Base-by-base conservation (phyloP, 768 basidiomycete genomes). In the Suillus sp. region DNA sequence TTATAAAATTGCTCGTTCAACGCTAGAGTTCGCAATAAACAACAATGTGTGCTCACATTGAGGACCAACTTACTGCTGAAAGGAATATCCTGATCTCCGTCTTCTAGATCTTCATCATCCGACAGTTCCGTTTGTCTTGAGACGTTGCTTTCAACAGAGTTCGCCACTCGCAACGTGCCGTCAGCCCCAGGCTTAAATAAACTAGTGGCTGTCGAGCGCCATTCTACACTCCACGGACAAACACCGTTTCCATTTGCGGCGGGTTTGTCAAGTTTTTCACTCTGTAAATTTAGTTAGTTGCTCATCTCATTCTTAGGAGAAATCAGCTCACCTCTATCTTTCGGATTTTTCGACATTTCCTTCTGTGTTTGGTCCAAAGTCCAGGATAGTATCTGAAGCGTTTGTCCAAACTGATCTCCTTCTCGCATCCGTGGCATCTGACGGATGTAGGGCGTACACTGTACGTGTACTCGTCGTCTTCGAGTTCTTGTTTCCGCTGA, bases 301-400 rank as follows among this genome's bases (percentile, higher is more conserved):
- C 13, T 35, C 20, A 2, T 35, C 34, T 1, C 18, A 40, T 53
- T 56, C 27, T 38, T 25, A 34, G 27, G 8, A 13, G 9, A 53
- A 30, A 20, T 20, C 22, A 13, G 63, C 75, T 67, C n/a, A 74
- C 74, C 68, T 75, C 67, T 2, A 72, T 60, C 47, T 60, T 66
- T 54, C 62, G 64, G 57, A 75, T 66, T 27, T 55, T 27, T 25
- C 61, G 72, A 50, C 77, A 77, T 63, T 75, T 76, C 2, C 61
- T 37, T 50, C 60, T 70, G 63, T 77, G 77, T 62, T 77, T 77
- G 55, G 54, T 38, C 76, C 76, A 77, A 9, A 77, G 40, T 20
- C 77, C 76, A 25, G 76, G 76, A 56, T 76, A 78, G 66, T 78
- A 78, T 30, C 63, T 60, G 3, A 68, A 74, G 48, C 76, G 60